Conservation (phyloP, 2,329 filamentous ascomycete genomes). For the Ophiostoma populinum region DNA sequence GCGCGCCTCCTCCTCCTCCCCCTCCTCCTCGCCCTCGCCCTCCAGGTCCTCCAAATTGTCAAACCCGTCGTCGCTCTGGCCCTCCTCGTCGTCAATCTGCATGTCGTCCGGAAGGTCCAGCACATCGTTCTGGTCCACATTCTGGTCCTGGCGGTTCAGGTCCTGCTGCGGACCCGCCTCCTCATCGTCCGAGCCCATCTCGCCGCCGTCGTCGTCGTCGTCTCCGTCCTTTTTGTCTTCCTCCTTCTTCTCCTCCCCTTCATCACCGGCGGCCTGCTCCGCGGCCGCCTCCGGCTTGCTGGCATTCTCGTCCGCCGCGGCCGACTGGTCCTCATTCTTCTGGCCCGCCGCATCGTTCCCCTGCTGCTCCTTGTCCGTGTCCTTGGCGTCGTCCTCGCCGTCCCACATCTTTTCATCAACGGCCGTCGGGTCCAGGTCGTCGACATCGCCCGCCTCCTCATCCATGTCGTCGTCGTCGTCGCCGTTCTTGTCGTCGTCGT, state of each 20-base stretch:
- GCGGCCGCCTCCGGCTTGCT: conserved; percentile 49
- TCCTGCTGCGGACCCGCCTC: conserved; percentile 38
- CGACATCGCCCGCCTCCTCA: conserved; percentile 78
- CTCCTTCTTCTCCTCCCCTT: conserved; percentile 25
- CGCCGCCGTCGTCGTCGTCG: conserved; percentile 41
- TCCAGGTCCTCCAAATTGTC: conserved; percentile 44
- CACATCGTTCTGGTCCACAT: conserved; percentile 65
- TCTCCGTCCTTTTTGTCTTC: conserved; percentile 38
- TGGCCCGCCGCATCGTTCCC: conserved; percentile 55
- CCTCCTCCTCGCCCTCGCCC: conserved; percentile 68
- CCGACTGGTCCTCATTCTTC: conserved; percentile 46
- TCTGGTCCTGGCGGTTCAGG: conserved; percentile 47
- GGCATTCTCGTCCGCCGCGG: conserved; percentile 38
- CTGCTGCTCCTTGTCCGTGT: conserved; percentile 68
- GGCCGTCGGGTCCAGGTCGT: conserved; percentile 74
- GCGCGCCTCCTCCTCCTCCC: conserved; percentile 53
- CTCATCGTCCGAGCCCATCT: conserved; percentile 42
- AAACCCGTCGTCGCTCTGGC: conserved; percentile 37
- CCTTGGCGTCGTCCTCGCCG: conserved; percentile 59
- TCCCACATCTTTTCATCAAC: conserved; percentile 99
- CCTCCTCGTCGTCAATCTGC: conserved; percentile 67
- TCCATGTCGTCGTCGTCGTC: conserved; percentile 63
- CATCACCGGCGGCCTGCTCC: conserved; percentile 30
- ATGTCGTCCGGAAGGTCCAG: conserved; percentile 79
- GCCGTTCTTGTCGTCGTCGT: conserved; percentile 34